These are phyloP conservation scores for Populus hybrid DNA, from an alignment of 441 rosid genomes.

Conservation along the genomic window DNA sequence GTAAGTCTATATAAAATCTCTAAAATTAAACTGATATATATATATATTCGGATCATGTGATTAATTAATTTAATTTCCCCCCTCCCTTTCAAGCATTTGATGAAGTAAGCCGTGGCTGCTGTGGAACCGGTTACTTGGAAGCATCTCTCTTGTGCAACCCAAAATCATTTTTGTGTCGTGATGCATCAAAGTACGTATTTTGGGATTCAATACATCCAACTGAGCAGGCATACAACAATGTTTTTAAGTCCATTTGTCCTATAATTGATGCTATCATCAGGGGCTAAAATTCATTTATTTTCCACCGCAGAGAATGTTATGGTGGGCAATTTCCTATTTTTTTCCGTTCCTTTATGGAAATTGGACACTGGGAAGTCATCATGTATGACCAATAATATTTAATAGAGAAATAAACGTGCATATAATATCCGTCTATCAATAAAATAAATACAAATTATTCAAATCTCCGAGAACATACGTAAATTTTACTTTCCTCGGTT, in stretches of 20 bases:
- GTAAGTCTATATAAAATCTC: slow-evolving; percentile 19
- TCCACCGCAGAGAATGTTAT: background rate
- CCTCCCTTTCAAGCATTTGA: slow-evolving; percentile 43
- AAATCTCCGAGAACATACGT: too few species aligned
- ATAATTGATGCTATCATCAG: slow-evolving; percentile 24
- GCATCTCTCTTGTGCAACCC: slow-evolving; percentile 58
- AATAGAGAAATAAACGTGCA: background rate
- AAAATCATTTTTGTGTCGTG: slow-evolving; percentile 48
- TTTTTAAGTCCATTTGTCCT: slow-evolving; percentile 30
- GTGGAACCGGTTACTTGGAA: slow-evolving; percentile 74
- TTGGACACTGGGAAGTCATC: background rate
- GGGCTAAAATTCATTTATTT: background rate
- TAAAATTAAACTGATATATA: background rate
- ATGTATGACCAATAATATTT: background rate
- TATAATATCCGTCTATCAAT: too few species aligned
- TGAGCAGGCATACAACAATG: slow-evolving; percentile 40
- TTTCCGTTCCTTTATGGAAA: background rate
- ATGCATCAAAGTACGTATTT: slow-evolving; percentile 65
- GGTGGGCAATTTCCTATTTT: background rate
- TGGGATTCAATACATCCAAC: slow-evolving; percentile 88
- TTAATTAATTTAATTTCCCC: background rate
- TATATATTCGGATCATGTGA: background rate
- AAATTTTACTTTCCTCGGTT: too few species aligned
- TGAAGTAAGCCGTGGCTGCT: slow-evolving; percentile 59
- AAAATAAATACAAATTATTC: too few species aligned